A percentile compares a stretch with the other conserved stretches of the same genome.
These are phyloP conservation scores for Gonium pectorale DNA, from an alignment of 139 green algal species.

Conservation along the genomic window DNA sequence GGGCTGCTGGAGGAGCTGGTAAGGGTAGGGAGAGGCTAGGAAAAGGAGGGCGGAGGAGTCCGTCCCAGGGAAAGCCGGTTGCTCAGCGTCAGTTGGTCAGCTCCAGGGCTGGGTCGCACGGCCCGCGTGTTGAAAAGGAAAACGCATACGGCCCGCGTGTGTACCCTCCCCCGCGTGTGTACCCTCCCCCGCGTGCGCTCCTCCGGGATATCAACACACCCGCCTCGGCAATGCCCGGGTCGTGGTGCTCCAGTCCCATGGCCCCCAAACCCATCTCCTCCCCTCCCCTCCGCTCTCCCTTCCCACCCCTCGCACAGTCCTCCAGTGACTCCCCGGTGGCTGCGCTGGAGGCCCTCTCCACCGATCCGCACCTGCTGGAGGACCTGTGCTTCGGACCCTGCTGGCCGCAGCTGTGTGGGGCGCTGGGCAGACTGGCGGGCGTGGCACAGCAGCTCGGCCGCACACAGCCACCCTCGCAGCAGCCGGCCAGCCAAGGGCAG, in stretches of 20 bases:
- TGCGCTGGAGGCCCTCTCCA: constrained; percentile 5
- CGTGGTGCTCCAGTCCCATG: too few relatives aligned
- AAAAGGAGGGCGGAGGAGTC: too few relatives aligned
- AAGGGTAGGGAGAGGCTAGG: not conserved
- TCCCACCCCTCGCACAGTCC: not conserved
- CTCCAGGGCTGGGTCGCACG: too few relatives aligned
- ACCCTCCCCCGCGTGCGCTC: too few relatives aligned
- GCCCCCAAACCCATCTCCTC: not conserved
- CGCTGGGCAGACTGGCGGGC: constrained; percentile 1
- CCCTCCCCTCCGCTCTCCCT: not conserved
- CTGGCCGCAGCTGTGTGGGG: constrained; percentile 29
- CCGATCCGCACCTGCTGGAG: constrained; percentile 37
- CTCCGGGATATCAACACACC: too few relatives aligned
- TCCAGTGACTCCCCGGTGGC: constrained; percentile 7
- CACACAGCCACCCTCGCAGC: not conserved
- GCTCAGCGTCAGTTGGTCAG: too few relatives aligned
- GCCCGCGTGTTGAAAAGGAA: too few relatives aligned
- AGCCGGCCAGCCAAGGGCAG: not conserved
- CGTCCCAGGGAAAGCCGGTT: too few relatives aligned
- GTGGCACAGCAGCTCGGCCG: too few relatives aligned
- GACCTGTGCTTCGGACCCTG: constrained; percentile 27
- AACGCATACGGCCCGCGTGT: too few relatives aligned
- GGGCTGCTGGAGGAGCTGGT: constrained; percentile 11
- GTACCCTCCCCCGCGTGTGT: too few relatives aligned
- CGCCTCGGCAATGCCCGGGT: too few relatives aligned